Evolutionary conservation across 352 stramenopile species (phyloP), one percentile per base, ranked within the genome.

Genomic region (Globisporangium canariense): DNA sequence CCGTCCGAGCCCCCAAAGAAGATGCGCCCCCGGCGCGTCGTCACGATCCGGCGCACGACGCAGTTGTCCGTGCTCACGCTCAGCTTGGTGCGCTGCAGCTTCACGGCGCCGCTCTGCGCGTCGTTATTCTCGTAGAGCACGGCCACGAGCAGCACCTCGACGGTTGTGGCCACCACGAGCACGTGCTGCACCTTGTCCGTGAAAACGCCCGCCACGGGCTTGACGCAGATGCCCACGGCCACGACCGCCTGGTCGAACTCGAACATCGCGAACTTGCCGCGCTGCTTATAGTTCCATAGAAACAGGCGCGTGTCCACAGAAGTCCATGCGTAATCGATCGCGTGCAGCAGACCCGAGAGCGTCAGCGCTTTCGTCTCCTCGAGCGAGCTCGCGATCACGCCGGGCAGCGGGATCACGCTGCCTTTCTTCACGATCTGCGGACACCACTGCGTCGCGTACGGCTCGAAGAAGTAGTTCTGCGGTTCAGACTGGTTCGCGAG

Each of bases 1-100:
- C 96, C 96, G 75, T 99, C 97, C 56, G 92, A 97, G 28, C 97
- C 97, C 25, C 93, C 96, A 72, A 99, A 96, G 71, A 99, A 99
- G 67, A 99, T 94, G 36, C 97, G 82, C 4, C 97, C 96, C 40
- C 70, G 77, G 32, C 76, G 74, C 32, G 91, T 97, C 0, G 89
- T 92, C 28, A 79, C 77, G 60, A 99, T 95, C 38, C 86, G 89
- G 8, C 94, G 80, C 54, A 99, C 93, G 8, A 97, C 90, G 53
- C 97, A 90, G 66, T 94, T 94, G 77, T 99, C 96, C 4, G 96
- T 98, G 34, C 87, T 96, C 10, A 98, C 77, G 45, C 84, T 89
- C 45, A 97, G 94, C 62, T 96, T 93, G 16, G 92, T 98, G 40
- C 84, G 78, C 64, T 89, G 74, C 28, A 96, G 66, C 64, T 85